Evolutionary conservation across 495 filamentous ascomycete genomes (phyloP), one percentile per base, ranked within the genome.

Genomic region (Penicillium goetzii): DNA sequence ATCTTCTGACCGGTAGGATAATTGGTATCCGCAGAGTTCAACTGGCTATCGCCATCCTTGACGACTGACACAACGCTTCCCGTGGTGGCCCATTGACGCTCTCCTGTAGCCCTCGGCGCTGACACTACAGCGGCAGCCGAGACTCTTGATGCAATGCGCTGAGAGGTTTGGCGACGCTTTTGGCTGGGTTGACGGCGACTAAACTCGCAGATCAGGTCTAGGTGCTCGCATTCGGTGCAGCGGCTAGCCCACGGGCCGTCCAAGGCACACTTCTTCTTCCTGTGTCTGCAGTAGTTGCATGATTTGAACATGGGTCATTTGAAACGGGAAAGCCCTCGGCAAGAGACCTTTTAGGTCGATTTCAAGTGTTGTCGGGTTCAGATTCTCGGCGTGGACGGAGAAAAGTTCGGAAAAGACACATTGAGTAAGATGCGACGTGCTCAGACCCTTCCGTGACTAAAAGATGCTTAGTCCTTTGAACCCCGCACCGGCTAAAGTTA

Each of bases 251-350:
- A 57, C 34, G 55, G 30, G 10, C 34, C 25, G 19, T 36, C 34
- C 23, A 57, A 57, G 34, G 19, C 19, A 23, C 55, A 57, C 36
- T 57, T 57, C 55, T 57, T 57, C 55, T 57, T 57, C 34, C 55
- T 12, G 34, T 57, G 55, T 17, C 55, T 21, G 34, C 55, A 57
- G 34, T 57, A 57, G 34, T 57, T 57, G 55, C 55, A 57, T 10
- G 55, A 57, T 43, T 57, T 57, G 30, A 57, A 57, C 55, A 57
- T 57, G 30, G 34, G 55, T 47, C 43, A 40, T 41, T 57, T 25
- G 9, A 23, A 57, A 41, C 36, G 34, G 25, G 9, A 25, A 45
- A 47, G 25, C 43, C 19, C 19, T 47, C 43, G 43, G 43, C 5
- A 21, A 23, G 19, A 10, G 43, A 47, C 8, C 43, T 14, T 47